A percentile compares a stretch with the other conserved stretches of the same genome.
Evolutionary conservation across 805 yeast species (phyloP).

Genomic region (Metahyphopichia silvanorum): DNA sequence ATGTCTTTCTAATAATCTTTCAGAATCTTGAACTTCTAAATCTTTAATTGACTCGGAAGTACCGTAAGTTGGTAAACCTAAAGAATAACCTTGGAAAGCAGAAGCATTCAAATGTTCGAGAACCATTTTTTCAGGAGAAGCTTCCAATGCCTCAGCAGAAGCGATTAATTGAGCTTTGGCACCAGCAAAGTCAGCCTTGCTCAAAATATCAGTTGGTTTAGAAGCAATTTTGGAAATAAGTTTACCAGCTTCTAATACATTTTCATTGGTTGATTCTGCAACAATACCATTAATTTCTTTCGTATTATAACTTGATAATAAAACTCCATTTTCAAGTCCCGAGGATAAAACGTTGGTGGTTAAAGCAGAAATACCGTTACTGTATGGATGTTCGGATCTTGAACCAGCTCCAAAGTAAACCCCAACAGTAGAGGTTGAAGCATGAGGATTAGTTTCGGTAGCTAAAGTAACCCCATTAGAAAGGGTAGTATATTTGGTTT

Average conservation of each 20-base stretch:
- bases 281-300: slow-evolving; percentile 65
- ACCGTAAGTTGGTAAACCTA: slow-evolving; percentile 76
- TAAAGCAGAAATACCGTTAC: slow-evolving; percentile 76
- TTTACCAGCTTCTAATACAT: slow-evolving; percentile 50
- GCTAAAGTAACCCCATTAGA: slow-evolving; percentile 75
- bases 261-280: slow-evolving; percentile 52
- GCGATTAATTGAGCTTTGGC: slow-evolving; percentile 46
- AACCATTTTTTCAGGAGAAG: slow-evolving; percentile 52
- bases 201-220: slow-evolving; percentile 31
- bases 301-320: slow-evolving; percentile 49
- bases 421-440: slow-evolving; percentile 62
- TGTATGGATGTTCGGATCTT: slow-evolving; percentile 73
- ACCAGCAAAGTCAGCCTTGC: slow-evolving; percentile 45
- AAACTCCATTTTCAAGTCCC: slow-evolving; percentile 50
- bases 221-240: slow-evolving; percentile 46
- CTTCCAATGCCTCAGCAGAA: slow-evolving; percentile 54
- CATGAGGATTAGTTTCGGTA: slow-evolving; percentile 57
- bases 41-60: slow-evolving; percentile 60
- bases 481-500: slow-evolving; percentile 68
- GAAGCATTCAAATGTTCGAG: slow-evolving; percentile 76
- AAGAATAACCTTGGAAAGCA: slow-evolving; percentile 84
- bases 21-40: slow-evolving; percentile 57
- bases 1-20: slow-evolving; percentile 52
- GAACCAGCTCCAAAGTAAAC: slow-evolving; percentile 75
- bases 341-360: slow-evolving; percentile 49